Evolutionary conservation across 805 yeast genomes (phyloP).

Genomic region (Lachancea lanzarotensis): DNA sequence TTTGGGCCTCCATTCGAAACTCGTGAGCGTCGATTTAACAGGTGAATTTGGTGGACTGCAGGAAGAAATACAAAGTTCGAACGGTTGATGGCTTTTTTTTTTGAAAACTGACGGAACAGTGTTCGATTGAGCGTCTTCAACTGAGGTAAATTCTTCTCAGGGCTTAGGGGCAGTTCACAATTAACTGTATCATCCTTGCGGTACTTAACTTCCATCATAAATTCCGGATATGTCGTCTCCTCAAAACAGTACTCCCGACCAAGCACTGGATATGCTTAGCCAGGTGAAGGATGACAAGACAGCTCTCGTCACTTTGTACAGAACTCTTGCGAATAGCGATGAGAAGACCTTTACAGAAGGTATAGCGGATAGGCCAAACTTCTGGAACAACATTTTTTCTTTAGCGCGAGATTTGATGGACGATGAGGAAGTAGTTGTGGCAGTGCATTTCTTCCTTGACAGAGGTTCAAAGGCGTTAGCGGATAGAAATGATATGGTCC

Average conservation of each 20-base stretch:
- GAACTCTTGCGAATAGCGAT: neutral
- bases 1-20: neutral
- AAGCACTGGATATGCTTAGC: neutral
- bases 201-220: too few species aligned
- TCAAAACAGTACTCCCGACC: neutral
- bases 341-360: neutral
- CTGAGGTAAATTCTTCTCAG: neutral
- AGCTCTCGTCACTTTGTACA: constrained; percentile 1
- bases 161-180: neutral
- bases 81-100: neutral
- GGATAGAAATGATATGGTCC: neutral
- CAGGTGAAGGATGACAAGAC: constrained; percentile 1
- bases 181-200: neutral
- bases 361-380: neutral
- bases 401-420: neutral
- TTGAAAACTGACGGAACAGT: neutral
- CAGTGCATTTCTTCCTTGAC: neutral
- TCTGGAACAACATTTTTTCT: constrained; percentile 3
- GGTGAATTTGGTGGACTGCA: neutral
- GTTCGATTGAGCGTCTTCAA: neutral
- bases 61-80: neutral
- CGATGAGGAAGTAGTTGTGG: constrained; percentile 2
- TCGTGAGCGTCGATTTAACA: neutral
- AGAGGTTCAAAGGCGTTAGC: constrained; percentile 1
- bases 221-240: constrained; percentile 1